These are phyloP conservation scores for Lentinula guzmanii DNA, from an alignment of 768 basidiomycete species.

Conservation along the genomic window DNA sequence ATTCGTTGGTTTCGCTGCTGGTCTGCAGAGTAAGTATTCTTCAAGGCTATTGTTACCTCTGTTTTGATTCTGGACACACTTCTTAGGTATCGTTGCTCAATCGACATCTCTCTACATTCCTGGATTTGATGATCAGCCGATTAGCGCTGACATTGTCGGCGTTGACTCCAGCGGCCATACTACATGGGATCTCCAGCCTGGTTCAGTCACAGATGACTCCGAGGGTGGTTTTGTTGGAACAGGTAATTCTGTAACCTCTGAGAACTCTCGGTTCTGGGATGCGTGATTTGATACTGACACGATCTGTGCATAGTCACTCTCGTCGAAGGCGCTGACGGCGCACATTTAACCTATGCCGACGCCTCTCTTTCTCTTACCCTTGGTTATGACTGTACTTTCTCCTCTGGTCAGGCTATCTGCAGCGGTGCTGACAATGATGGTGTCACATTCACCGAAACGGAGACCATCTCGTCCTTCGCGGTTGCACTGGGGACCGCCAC, in stretches of 20 bases:
- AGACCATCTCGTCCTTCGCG: slow-evolving; percentile 18
- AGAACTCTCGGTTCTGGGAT: neutral
- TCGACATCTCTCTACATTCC: slow-evolving; percentile 38
- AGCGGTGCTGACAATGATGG: slow-evolving; percentile 9
- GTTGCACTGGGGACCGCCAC: slow-evolving; percentile 17
- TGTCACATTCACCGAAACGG: slow-evolving; percentile 12
- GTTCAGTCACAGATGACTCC: slow-evolving; percentile 24
- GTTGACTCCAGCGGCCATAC: slow-evolving; percentile 34
- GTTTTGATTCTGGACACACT: neutral
- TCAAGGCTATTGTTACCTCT: neutral
- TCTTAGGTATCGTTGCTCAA: slow-evolving; percentile 20
- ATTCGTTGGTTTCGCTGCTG: slow-evolving; percentile 1
- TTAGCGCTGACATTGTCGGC: slow-evolving; percentile 36
- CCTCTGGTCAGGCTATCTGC: slow-evolving; percentile 19
- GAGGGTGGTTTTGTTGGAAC: slow-evolving; percentile 30
- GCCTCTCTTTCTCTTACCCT: slow-evolving; percentile 7
- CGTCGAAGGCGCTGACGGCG: slow-evolving; percentile 34
- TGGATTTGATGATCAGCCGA: slow-evolving; percentile 36
- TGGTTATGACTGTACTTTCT: slow-evolving; percentile 20
- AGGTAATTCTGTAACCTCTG: slow-evolving; percentile 18
- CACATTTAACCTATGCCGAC: slow-evolving; percentile 29
- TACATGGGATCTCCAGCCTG: slow-evolving; percentile 34
- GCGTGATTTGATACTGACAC: neutral
- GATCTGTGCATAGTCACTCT: slow-evolving; percentile 29
- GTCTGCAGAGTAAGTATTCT: neutral